phyloP scores from a whole-genome alignment of 2,329 filamentous ascomycete genomes.

The Thielaviopsis cerberus region DNA sequence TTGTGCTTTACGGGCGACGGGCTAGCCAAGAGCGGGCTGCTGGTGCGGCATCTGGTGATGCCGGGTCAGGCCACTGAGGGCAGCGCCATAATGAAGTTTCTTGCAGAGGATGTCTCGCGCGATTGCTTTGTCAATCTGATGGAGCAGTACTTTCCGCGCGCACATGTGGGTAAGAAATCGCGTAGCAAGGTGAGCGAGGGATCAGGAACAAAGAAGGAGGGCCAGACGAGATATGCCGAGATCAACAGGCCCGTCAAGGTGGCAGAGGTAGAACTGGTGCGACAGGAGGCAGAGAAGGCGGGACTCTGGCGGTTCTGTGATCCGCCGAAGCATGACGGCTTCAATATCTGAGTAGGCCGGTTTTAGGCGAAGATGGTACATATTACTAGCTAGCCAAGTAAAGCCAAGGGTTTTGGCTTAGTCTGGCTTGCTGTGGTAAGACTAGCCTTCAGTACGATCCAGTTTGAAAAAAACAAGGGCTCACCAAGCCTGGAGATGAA shows the following conservation, averaged over 20 bases:
- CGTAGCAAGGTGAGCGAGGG: conserved; percentile 18
- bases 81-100: conserved; percentile 53
- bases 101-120: conserved; percentile 51
- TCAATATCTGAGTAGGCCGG: conserved; percentile 24
- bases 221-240: conserved; percentile 48
- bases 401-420: too few relatives aligned
- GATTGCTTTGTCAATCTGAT: conserved; percentile 74
- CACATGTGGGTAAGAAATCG: conserved; percentile 57
- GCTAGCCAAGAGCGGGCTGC: conserved; percentile 57
- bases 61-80: conserved; percentile 60
- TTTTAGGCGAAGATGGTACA: too few relatives aligned
- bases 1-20: conserved; percentile 67
- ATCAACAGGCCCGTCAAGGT: conserved; percentile 54
- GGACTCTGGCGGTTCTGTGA: conserved; percentile 70
- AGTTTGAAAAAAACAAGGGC: too few relatives aligned
- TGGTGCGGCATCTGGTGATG: conserved; percentile 72
- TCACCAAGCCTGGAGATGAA: too few relatives aligned
- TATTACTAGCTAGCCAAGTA: too few relatives aligned
- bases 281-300: conserved; percentile 47
- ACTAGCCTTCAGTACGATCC: too few relatives aligned
- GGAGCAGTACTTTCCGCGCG: conserved; percentile 71
- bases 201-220: conserved; percentile 18
- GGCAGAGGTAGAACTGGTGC: conserved; percentile 47
- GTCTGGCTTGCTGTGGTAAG: too few relatives aligned
- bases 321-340: conserved; percentile 31